Evolutionary conservation across 2,329 filamentous ascomycete genomes (phyloP).

Genomic region (Ophiocordyceps camponoti-leonardi): DNA sequence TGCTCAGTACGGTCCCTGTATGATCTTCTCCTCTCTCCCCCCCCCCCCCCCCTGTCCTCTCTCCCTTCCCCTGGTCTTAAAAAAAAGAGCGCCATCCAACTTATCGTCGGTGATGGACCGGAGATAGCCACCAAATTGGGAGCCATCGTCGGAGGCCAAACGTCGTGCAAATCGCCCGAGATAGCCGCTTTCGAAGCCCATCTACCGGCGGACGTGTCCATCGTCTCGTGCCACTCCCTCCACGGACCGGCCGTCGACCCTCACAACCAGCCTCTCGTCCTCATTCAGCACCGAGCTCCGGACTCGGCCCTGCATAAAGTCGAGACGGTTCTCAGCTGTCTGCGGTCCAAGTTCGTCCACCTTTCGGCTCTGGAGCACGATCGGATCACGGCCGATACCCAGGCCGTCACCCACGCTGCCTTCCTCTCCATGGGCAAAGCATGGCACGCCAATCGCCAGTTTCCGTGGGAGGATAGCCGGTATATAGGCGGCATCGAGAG

Average conservation of each 20-base stretch:
- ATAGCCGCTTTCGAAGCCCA: constrained; percentile 84
- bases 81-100: background rate
- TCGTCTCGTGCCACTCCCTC: constrained; percentile 90
- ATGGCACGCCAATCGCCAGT: constrained; percentile 89
- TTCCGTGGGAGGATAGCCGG: constrained; percentile 91
- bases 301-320: constrained; percentile 62
- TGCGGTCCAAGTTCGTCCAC: constrained; percentile 73
- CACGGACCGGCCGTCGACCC: constrained; percentile 86
- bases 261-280: constrained; percentile 73
- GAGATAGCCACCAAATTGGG: constrained; percentile 72
- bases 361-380: constrained; percentile 81
- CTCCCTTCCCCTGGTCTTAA: too few species aligned
- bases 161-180: constrained; percentile 94
- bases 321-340: constrained; percentile 63
- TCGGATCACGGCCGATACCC: constrained; percentile 93
- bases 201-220: constrained; percentile 75
- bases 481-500: constrained; percentile 97
- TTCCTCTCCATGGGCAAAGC: constrained; percentile 97
- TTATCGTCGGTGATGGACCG: background rate
- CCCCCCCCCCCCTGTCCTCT: background rate
- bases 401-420: constrained; percentile 92
- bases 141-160: constrained; percentile 93
- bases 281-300: constrained; percentile 85
- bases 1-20: constrained; percentile 82
- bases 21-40: constrained; percentile 4